These are phyloP conservation scores for Termitomyces eurrhizus DNA, from an alignment of 768 basidiomycete genomes.

Conservation along the genomic window DNA sequence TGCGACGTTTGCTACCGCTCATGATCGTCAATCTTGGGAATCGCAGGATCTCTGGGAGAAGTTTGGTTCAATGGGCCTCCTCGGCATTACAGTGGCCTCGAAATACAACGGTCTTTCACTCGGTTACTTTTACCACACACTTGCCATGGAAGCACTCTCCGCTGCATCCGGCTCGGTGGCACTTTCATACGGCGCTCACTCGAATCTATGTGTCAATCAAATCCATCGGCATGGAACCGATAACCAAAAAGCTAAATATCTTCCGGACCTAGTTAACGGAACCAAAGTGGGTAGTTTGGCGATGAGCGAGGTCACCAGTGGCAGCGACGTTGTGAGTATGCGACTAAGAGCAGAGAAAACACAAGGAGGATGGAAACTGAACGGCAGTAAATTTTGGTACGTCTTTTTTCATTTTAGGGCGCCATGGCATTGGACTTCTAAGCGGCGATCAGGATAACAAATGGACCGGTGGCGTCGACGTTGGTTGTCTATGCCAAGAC, in stretches of 20 bases:
- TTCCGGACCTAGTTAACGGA: conserved; percentile 77
- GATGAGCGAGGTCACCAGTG: conserved; percentile 91
- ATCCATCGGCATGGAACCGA: conserved; percentile 83
- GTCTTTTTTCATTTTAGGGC: conserved; percentile 18
- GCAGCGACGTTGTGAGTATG: conserved; percentile 98
- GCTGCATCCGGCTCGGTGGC: conserved; percentile 89
- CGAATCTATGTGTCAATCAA: conserved; percentile 85
- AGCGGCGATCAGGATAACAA: conserved; percentile 72
- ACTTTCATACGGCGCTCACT: conserved; percentile 89
- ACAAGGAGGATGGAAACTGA: conserved; percentile 72
- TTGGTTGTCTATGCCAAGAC: conserved; percentile 94
- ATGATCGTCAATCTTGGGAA: conserved; percentile 7
- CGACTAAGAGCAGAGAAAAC: conserved; percentile 75
- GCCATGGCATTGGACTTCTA: conserved; percentile 4
- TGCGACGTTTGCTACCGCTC: neutral
- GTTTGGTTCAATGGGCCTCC: conserved; percentile 87
- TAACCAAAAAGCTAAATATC: conserved; percentile 79
- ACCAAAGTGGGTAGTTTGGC: conserved; percentile 86
- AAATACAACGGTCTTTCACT: conserved; percentile 79
- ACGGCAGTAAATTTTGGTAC: conserved; percentile 93
- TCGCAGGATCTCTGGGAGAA: conserved; percentile 81
- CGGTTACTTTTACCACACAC: conserved; percentile 83
- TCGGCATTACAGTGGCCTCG: conserved; percentile 80
- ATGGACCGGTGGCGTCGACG: conserved; percentile 88
- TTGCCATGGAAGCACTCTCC: conserved; percentile 95